A percentile compares a stretch with the other conserved stretches of the same genome.
Conservation (phyloP, 2,329 filamentous ascomycete genomes). For the Ceratocystis ficicola region DNA sequence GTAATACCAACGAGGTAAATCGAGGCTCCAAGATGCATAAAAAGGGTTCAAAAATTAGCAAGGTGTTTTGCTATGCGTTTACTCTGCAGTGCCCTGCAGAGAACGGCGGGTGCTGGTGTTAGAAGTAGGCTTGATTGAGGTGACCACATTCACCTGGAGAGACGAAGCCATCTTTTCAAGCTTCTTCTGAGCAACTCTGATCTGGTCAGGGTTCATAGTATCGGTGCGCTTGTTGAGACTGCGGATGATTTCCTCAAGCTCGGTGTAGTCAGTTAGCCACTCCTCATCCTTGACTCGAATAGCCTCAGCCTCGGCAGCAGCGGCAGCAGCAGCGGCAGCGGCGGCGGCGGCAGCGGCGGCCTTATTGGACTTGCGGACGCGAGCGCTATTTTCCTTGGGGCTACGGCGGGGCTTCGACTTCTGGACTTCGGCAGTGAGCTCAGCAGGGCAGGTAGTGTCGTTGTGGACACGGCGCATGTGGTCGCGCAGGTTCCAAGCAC, state of each 20-base stretch:
- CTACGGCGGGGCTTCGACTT: conserved; percentile 23
- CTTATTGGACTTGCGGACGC: conserved; percentile 22
- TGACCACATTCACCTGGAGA: conserved; percentile 24
- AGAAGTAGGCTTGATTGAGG: conserved; percentile 24
- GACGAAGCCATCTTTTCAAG: conserved; percentile 43
- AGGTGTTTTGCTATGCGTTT: background rate
- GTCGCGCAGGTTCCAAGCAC: conserved; percentile 90
- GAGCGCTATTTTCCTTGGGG: conserved; percentile 8
- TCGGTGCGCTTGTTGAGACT: conserved; percentile 40
- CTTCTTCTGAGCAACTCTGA: conserved; percentile 40
- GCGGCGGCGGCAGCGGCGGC: conserved; percentile 23
- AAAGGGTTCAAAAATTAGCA: conserved; percentile 14
- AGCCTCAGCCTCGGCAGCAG: conserved; percentile 24
- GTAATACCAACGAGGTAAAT: conserved; percentile 10
- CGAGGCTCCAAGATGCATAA: conserved; percentile 2
- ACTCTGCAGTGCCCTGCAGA: conserved; percentile 6
- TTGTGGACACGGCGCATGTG: conserved; percentile 95
- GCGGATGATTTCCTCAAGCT: conserved; percentile 47
- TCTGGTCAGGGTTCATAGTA: conserved; percentile 41
- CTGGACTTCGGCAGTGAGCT: conserved; percentile 34
- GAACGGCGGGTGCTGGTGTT: conserved; percentile 20
- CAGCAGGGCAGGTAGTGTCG: conserved; percentile 35
- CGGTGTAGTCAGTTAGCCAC: conserved; percentile 51
- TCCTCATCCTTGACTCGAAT: conserved; percentile 29
- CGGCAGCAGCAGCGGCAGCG: conserved; percentile 13